Conservation (phyloP, 176 grass and related monocot genomes). For the Rhynchospora breviuscula region DNA sequence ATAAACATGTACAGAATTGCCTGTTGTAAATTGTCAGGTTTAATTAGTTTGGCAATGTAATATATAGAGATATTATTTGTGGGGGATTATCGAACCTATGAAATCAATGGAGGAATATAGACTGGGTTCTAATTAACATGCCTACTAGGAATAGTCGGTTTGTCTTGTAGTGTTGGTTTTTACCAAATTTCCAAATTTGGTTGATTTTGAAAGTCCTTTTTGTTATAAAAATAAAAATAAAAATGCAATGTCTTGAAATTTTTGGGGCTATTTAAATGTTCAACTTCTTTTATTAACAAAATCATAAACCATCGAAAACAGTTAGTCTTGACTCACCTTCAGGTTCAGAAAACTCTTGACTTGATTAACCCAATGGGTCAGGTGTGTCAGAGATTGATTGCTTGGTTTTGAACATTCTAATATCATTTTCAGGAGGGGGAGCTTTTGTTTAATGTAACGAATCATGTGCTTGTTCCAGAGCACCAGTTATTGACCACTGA, state of each 20-base stretch:
- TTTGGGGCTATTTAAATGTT: too few relatives aligned
- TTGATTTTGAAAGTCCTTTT: neutral
- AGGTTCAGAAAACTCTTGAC: neutral
- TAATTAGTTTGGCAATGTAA: neutral
- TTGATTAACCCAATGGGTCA: neutral
- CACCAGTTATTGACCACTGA: constrained; percentile 49
- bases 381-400: neutral
- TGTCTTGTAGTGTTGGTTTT: neutral
- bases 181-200: neutral
- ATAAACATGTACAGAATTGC: neutral
- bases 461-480: constrained; percentile 60
- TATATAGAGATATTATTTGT: neutral
- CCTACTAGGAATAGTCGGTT: neutral
- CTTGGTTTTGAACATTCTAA: neutral
- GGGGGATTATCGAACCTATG: neutral
- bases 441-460: constrained; percentile 86
- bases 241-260: too few relatives aligned
- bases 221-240: too few relatives aligned
- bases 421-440: constrained; percentile 57
- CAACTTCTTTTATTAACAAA: neutral
- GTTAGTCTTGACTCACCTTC: neutral
- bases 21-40: neutral
- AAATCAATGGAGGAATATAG: neutral
- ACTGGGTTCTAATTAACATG: neutral
- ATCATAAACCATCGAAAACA: neutral